Evolutionary conservation across 345 rosid genomes (phyloP), one percentile per base, ranked within the genome.

Genomic region (Passiflora organensis): DNA sequence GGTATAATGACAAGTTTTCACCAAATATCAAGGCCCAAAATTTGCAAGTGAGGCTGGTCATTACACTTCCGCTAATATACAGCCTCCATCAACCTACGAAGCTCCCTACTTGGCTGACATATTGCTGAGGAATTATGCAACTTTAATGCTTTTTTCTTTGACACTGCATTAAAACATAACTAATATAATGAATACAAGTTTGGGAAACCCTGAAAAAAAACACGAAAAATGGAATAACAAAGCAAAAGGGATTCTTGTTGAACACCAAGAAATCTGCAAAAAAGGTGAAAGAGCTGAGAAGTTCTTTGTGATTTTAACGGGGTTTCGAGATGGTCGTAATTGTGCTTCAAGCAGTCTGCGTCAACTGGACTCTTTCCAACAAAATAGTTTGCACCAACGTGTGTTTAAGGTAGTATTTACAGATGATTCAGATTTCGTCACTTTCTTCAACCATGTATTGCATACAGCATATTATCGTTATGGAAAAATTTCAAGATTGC

Each of bases 271-370:
- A 28, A 32, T 22, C 10, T 50, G 19, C 19, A 32, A 39, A 8
- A 63, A 57, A 0, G 56, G 51, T 20, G 59, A 34, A 34, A 58
- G 45, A 25, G 41, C 34, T 10, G 54, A 24, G 34, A 58, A 56
- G 52, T 58, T 65, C 58, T 51, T 58, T 18, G 32, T 63, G 0
- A 44, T 65, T 22, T 51, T 58, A 22, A 65, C 36, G 51, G 43
- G 63, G 53, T 52, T 65, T 11, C 10, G 58, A 65, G 58, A 51
- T 42, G 53, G 18, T 57, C 48, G 63, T 5, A 24, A 42, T 15
- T 20, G 24, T 46, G 56, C 62, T 0, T 17, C 25, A 42, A 64
- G 32, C 56, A 48, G 69, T 17, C 45, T 64, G 62, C 16, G 63
- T 0, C 47, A 51, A 34, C 5, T 36, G 37, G 62, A 28, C n/a